Evolutionary conservation across 208 protist genomes (phyloP).

Genomic region (Leishmania braziliensis): DNA sequence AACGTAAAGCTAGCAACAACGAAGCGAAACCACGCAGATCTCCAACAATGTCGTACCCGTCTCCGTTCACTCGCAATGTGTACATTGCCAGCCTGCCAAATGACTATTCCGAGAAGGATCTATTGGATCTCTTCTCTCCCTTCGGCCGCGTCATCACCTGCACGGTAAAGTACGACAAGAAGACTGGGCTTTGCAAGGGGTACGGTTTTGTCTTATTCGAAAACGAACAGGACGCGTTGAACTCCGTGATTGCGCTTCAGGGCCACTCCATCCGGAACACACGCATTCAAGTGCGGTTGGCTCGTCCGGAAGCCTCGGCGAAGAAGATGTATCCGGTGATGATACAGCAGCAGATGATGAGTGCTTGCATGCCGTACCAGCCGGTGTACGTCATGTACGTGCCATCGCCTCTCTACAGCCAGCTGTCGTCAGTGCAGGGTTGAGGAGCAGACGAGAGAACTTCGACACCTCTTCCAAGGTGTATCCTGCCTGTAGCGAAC

Average conservation of each 20-base stretch:
- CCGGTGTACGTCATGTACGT: slow-evolving; percentile 54
- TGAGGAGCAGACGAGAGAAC: slow-evolving; percentile 7
- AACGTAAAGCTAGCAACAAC: neutral
- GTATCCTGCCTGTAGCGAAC: neutral
- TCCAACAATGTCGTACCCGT: slow-evolving; percentile 49
- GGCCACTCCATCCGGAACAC: slow-evolving; percentile 61
- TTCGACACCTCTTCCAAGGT: neutral
- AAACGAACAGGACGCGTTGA: slow-evolving; percentile 54
- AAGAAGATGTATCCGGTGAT: slow-evolving; percentile 77
- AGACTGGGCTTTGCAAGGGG: slow-evolving; percentile 70
- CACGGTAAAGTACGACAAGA: slow-evolving; percentile 68
- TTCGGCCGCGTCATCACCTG: slow-evolving; percentile 74
- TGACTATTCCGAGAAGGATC: slow-evolving; percentile 71
- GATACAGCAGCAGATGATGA: slow-evolving; percentile 56
- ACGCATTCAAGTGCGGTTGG: slow-evolving; percentile 84
- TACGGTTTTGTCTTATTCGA: slow-evolving; percentile 89
- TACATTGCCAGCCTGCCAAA: slow-evolving; percentile 86
- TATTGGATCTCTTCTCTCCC: slow-evolving; percentile 67
- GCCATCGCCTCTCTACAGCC: slow-evolving; percentile 37
- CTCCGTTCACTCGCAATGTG: slow-evolving; percentile 76
- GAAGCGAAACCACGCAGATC: neutral
- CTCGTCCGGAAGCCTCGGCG: slow-evolving; percentile 69
- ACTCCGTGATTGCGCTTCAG: slow-evolving; percentile 70
- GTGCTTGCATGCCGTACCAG: slow-evolving; percentile 41
- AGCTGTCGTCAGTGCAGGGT: slow-evolving; percentile 23